Conservation (phyloP, 495 filamentous ascomycete genomes). For the Xylaria grammica region DNA sequence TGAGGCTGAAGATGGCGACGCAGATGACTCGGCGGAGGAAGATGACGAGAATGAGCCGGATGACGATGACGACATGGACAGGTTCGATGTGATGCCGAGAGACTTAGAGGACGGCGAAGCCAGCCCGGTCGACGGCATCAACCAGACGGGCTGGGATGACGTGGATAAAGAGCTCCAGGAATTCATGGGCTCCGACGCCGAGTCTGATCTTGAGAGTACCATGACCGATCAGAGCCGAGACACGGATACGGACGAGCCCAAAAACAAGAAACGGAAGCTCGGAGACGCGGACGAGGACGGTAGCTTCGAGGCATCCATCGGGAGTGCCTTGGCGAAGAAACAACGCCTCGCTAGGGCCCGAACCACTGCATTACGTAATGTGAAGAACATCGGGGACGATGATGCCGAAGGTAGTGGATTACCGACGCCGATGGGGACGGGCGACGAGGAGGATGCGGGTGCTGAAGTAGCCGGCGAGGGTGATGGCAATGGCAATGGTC, state of each 20-base stretch:
- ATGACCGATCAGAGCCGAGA: constrained; percentile 38
- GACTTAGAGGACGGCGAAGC: constrained; percentile 53
- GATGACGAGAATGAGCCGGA: constrained; percentile 32
- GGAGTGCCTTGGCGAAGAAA: constrained; percentile 41
- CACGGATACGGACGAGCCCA: constrained; percentile 35
- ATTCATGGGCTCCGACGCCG: constrained; percentile 67
- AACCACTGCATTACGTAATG: constrained; percentile 53
- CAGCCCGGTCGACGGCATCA: constrained; percentile 58
- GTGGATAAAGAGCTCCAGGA: constrained; percentile 78
- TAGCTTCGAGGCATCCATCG: constrained; percentile 35
- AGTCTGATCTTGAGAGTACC: constrained; percentile 52
- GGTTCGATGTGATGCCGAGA: constrained; percentile 46
- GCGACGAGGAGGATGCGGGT: constrained; percentile 53
- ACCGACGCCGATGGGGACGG: constrained; percentile 55
- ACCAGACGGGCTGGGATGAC: constrained; percentile 63
- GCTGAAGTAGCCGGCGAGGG: constrained; percentile 22
- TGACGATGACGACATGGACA: constrained; percentile 42
- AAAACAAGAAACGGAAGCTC: constrained; percentile 33
- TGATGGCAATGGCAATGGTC: constrained; percentile 34
- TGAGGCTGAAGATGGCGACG: constrained; percentile 41
- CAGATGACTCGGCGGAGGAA: constrained; percentile 34
- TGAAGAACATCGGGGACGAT: constrained; percentile 48
- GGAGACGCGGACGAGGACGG: constrained; percentile 42
- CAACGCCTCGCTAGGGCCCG: constrained; percentile 57
- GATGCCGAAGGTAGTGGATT: constrained; percentile 47